Percentiles rank a stretch among this genome's conserved stretches.
Evolutionary conservation across 2,329 filamentous ascomycete genomes (phyloP).

Genomic region (Pezicula radicicola): DNA sequence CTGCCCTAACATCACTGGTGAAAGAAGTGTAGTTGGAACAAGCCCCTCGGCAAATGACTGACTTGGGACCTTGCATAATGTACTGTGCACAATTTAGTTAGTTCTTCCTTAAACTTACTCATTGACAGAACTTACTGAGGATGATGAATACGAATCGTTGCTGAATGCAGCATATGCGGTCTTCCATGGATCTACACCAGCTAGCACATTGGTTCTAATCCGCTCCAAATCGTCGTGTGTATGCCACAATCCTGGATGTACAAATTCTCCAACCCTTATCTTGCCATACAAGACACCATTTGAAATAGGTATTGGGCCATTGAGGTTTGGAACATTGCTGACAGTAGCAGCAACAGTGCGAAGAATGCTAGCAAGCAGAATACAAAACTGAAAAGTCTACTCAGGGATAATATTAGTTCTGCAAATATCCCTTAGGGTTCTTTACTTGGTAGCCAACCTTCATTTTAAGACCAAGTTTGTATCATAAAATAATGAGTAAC

Average conservation of each 20-base stretch:
- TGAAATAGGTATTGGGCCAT: slow-evolving; percentile 20
- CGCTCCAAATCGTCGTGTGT: slow-evolving; percentile 30
- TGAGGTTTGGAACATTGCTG: slow-evolving; percentile 15
- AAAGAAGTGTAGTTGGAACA: slow-evolving; percentile 35
- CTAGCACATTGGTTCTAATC: slow-evolving; percentile 22
- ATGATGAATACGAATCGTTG: slow-evolving; percentile 5
- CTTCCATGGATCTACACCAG: slow-evolving; percentile 44
- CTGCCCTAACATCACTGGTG: slow-evolving; percentile 32
- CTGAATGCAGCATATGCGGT: slow-evolving; percentile 9
- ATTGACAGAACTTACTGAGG: neutral
- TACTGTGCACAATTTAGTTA: slow-evolving; percentile 13
- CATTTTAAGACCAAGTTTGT: no score
- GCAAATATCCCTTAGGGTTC: no score
- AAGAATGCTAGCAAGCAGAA: no score
- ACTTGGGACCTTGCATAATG: slow-evolving; percentile 28
- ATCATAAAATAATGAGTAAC: no score
- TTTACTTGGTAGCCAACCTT: no score
- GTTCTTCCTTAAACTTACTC: no score
- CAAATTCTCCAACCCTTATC: slow-evolving; percentile 41
- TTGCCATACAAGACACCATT: slow-evolving; percentile 36
- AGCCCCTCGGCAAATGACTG: slow-evolving; percentile 28
- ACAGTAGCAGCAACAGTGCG: no score
- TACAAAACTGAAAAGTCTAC: no score
- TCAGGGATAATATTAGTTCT: no score
- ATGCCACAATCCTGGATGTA: slow-evolving; percentile 31